Evolutionary conservation across 1,139 yeast genomes (phyloP), one percentile per base, ranked within the genome.

Genomic region (Taphrina populina): DNA sequence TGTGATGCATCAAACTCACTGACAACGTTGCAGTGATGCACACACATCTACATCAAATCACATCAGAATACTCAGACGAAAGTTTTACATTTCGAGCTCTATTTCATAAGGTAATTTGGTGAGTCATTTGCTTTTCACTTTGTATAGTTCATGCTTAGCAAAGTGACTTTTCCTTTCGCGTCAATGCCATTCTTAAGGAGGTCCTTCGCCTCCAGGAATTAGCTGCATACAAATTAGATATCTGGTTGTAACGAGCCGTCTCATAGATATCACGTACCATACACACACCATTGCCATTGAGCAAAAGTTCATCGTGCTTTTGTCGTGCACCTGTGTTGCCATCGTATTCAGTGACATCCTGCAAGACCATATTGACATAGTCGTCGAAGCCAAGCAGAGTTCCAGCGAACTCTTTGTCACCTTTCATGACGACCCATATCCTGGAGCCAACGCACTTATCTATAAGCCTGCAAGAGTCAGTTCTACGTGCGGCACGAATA

Each of bases 341-440:
- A 19, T 62, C 64, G 61, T 71, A 70, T 69, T 88, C 97, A 6
- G 78, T 77, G 32, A 86, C 96, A 64, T 88, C 83, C 65, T 84
- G 85, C 60, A 90, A 76, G 8, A 92, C 95, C 75, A 90, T 83
- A 62, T 66, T 92, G 60, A 92, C 97, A 65, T 83, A 90, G 69
- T 92, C 97, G 69, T 92, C 98, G 69, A 92, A 90, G 0, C 97
- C 98, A 24, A 84, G 79, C 54, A 92, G 75, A 7, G 83, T 86
- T 1, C 98, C 98, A 23, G 79, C 78, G 69, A 88, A 92, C 69
- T 90, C 61, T 40, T 55, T 58, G 39, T 83, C 81, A 59, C 81
- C 79, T 62, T 85, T 82, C 76, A 88, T 76, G 58, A 90, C 77
- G 29, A 90, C 88, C 76, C 87, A 81, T 53, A 92, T 81, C 59